Evolutionary conservation across 2,329 filamentous ascomycete species (phyloP), one percentile per base, ranked within the genome.

Genomic region (Cordyceps fumosorosea): DNA sequence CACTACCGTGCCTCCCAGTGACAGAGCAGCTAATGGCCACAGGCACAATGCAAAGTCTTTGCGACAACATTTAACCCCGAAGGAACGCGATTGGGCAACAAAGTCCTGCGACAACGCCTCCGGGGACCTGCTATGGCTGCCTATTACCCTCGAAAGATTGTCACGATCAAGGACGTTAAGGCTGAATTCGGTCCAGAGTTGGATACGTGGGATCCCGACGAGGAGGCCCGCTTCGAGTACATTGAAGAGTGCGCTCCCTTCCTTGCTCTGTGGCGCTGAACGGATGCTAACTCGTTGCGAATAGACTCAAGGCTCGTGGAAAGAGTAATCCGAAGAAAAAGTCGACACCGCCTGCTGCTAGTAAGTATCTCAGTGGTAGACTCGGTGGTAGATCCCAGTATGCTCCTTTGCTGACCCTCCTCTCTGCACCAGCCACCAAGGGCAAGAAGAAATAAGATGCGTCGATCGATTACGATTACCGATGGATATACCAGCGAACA

Each of bases 1-100:
- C 18, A 5, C 6, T 20, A 2, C 26, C n/a, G 48, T 14, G 14
- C 7, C 3, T 20, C 5, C 11, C 12, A 11, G 20, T 20, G 7
- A 32, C n/a, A 16, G 6, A 18, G 14, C 3, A 5, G 40, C 60
- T 62, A 40, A 32, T 5, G 22, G 12, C 37, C 1, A 48, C 69
- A 97, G 93, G 84, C 85, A 72, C 92, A 93, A 88, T 96, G 91
- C 82, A 86, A 88, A 74, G 85, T 98, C 78, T 99, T 98, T 81
- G 88, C 88, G 71, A 90, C 89, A 56, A 93, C 88, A 59, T 98
- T 87, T 81, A 99, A 99, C 77, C 95, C 95, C 29, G 83, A 91
- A 61, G 81, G 87, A 68, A 75, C 89, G 65, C 90, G 95, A 65
- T 85, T 91, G 68, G 95, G 95, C 71, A 97, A 95, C 79, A 96